Percentiles rank a stretch among this genome's conserved stretches.
phyloP scores from a whole-genome alignment of 1,139 yeast genomes.

The Zygotorulaspora mrakii region DNA sequence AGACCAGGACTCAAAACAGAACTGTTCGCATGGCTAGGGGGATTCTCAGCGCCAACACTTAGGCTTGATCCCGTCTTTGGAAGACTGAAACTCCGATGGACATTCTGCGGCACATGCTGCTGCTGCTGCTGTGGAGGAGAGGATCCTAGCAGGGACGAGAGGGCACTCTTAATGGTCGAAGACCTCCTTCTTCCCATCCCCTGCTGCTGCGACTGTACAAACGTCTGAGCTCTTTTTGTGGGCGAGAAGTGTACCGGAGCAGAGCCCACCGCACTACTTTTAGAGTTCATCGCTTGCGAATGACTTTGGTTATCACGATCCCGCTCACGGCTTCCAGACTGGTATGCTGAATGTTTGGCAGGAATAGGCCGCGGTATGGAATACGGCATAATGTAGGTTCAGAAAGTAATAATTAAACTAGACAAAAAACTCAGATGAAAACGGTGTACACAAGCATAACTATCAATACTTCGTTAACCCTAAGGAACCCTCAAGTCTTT shows the following conservation, averaged over 20 bases:
- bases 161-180: conserved; percentile 27
- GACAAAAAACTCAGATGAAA: too few species aligned
- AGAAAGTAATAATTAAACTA: neutral
- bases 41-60: conserved; percentile 5
- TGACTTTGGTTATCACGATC: neutral
- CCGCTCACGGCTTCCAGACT: conserved; percentile 7
- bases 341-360: neutral
- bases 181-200: conserved; percentile 11
- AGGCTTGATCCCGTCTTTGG: conserved; percentile 8
- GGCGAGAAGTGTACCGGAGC: conserved; percentile 8
- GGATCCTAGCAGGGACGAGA: conserved; percentile 24
- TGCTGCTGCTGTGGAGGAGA: conserved; percentile 6
- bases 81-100: conserved; percentile 4
- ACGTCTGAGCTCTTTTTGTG: neutral
- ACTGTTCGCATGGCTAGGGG: neutral
- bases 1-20: neutral
- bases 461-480: too few species aligned
- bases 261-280: conserved; percentile 3
- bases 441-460: neutral
- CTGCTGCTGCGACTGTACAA: conserved; percentile 1
- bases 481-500: too few species aligned
- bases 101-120: neutral
- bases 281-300: neutral
- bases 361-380: conserved; percentile 12
- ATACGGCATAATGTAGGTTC: conserved; percentile 8